A percentile compares a stretch with the other conserved stretches of the same genome.
Conservation (phyloP, 345 rosid species). For the Brassica juncea region DNA sequence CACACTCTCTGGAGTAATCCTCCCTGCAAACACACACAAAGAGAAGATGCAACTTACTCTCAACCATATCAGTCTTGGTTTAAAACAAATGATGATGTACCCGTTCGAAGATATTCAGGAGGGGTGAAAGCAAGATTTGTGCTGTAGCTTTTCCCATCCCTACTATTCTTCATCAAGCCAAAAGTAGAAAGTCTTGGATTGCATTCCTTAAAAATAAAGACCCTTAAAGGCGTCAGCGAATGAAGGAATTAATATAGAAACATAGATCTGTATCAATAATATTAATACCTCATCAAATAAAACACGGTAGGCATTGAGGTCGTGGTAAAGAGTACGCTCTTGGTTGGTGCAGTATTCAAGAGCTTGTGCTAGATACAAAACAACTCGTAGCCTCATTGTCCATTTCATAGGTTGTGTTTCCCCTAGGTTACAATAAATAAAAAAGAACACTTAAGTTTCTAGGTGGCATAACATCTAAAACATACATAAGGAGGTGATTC, state of each 20-base stretch:
- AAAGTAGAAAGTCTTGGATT: slow-evolving; percentile 94
- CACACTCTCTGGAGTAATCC: slow-evolving; percentile 96
- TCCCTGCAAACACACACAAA: slow-evolving; percentile 51
- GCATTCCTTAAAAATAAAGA: slow-evolving; percentile 54
- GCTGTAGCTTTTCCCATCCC: slow-evolving; percentile 93
- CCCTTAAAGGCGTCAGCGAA: slow-evolving; percentile 23
- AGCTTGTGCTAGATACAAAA: slow-evolving; percentile 88
- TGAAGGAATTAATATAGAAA: not conserved
- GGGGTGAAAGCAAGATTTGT: slow-evolving; percentile 99
- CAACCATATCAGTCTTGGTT: not conserved
- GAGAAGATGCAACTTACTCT: not conserved
- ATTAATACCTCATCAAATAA: slow-evolving; percentile 77
- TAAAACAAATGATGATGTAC: slow-evolving; percentile 37
- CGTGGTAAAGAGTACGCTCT: slow-evolving; percentile 86
- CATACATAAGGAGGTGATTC: not conserved
- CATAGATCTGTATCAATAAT: not conserved
- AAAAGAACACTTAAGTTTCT: not conserved
- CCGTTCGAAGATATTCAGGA: slow-evolving; percentile 94
- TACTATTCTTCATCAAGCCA: slow-evolving; percentile 96
- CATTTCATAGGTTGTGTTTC: slow-evolving; percentile 97
- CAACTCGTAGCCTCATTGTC: slow-evolving; percentile 98
- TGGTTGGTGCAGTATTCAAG: slow-evolving; percentile 85
- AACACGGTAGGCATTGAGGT: slow-evolving; percentile 90
- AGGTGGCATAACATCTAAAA: not conserved
- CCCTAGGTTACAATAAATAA: slow-evolving; percentile 51